Conservation (phyloP, 805 yeast species). For the Candida chauliodis region DNA sequence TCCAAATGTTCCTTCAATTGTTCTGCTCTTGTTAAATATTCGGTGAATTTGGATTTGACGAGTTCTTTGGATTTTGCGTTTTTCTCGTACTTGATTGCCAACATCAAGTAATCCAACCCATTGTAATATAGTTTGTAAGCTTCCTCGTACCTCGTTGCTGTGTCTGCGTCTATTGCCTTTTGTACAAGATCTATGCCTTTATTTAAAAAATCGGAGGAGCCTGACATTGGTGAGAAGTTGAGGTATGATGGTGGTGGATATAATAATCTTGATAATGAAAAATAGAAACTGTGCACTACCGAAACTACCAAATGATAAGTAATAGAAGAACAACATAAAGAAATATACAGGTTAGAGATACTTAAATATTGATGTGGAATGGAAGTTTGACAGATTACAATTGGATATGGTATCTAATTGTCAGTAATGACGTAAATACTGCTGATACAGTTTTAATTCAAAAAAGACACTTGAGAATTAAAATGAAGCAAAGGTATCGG, state of each 20-base stretch:
- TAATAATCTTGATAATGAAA: not conserved
- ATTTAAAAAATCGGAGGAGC: constrained; percentile 68
- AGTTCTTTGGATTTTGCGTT: constrained; percentile 85
- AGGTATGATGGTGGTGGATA: too few relatives aligned
- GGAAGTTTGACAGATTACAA: too few relatives aligned
- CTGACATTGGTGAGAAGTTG: too few relatives aligned
- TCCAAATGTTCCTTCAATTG: constrained; percentile 87
- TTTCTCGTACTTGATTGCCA: constrained; percentile 90
- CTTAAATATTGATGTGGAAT: too few relatives aligned
- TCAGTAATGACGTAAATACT: too few relatives aligned
- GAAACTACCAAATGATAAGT: too few relatives aligned
- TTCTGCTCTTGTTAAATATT: constrained; percentile 89
- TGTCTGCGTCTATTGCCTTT: constrained; percentile 92
- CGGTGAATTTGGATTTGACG: constrained; percentile 84
- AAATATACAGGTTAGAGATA: too few relatives aligned
- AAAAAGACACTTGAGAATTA: too few relatives aligned
- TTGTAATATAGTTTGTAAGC: constrained; percentile 91
- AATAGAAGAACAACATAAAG: too few relatives aligned
- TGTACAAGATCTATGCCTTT: constrained; percentile 95
- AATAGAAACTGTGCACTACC: not conserved
- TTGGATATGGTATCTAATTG: too few relatives aligned
- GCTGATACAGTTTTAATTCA: too few relatives aligned
- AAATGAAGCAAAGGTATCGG: too few relatives aligned
- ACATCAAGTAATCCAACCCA: constrained; percentile 91
- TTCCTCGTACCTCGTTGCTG: constrained; percentile 84